Evolutionary conservation across 2,329 filamentous ascomycete genomes (phyloP), one percentile per base, ranked within the genome.

Genomic region (Cucurbitaria berberidis): DNA sequence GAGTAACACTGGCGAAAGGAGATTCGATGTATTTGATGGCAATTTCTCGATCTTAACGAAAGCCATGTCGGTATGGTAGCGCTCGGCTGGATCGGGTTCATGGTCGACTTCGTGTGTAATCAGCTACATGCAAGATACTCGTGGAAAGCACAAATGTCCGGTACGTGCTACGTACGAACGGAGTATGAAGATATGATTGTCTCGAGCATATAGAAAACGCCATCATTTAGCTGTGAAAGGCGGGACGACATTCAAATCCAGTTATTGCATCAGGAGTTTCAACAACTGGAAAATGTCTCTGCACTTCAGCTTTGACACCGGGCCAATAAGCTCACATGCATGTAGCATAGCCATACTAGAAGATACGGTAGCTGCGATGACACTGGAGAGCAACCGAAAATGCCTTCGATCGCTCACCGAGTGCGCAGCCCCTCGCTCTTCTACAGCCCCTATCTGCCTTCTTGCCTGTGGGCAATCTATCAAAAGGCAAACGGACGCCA

Each of bases 401-500:
- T 18, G 7, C 26, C 24, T 18, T 16, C 30, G 22, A 42, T 42
- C 15, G 13, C 15, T 3, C 24, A 11, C 13, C 41, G 27, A 34
- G 41, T 44, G 41, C 29, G 27, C 29, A 24, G 29, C 27, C 27
- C 3, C 2, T 30, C 7, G 29, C 24, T 11, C 45, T 26, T 34
- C 19, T 29, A 40, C 38, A 29, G 43, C 43, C 36, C 41, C 26
- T 30, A 19, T 42, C 18, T 36, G 26, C 39, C 27, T 35, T 26
- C 11, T n/a, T n/a, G 2, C 13, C 36, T 1, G 18, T 39, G 32
- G 30, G 26, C 27, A 42, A 48, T 55, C 53, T 45, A 26, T 24
- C 40, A 39, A 22, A 16, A 47, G 41, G 48, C 42, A 42, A 56
- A 39, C 16, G 27, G 13, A 5, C 18, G 27, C 38, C 21, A 21